These are phyloP conservation scores for Rhodotorula mucilaginosa DNA, from an alignment of 1,284 basidiomycete species.

Conservation along the genomic window DNA sequence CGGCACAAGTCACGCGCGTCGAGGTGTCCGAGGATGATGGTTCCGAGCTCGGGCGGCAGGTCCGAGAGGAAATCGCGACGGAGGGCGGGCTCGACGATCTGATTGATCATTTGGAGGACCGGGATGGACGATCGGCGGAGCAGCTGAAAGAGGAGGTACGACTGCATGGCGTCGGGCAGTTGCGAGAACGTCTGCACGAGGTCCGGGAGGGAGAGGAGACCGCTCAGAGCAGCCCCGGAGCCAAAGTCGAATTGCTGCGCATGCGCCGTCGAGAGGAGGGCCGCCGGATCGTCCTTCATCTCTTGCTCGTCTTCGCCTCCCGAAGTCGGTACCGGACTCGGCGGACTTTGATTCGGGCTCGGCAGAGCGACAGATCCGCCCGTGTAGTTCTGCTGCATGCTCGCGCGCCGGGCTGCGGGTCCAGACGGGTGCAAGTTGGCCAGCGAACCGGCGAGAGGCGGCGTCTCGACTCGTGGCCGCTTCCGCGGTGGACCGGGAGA, in stretches of 20 bases:
- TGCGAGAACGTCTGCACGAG: slow-evolving; percentile 69
- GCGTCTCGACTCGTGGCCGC: slow-evolving; percentile 25
- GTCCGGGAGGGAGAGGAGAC: slow-evolving; percentile 72
- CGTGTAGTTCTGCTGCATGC: neutral
- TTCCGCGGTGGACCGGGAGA: slow-evolving; percentile 37
- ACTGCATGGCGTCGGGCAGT: slow-evolving; percentile 71
- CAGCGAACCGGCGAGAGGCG: neutral
- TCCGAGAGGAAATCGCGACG: slow-evolving; percentile 82
- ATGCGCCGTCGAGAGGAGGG: neutral
- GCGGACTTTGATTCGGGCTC: slow-evolving; percentile 36
- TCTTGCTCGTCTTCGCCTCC: slow-evolving; percentile 29
- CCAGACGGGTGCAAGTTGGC: neutral
- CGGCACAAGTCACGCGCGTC: slow-evolving; percentile 72
- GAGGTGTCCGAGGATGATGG: slow-evolving; percentile 72
- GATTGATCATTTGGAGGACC: slow-evolving; percentile 75
- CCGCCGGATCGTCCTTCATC: slow-evolving; percentile 3
- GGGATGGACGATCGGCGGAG: slow-evolving; percentile 77
- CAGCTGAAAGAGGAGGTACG: slow-evolving; percentile 77
- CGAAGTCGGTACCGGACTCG: slow-evolving; percentile 33
- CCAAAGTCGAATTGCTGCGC: slow-evolving; percentile 31
- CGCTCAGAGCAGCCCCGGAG: slow-evolving; percentile 55
- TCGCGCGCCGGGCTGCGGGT: neutral
- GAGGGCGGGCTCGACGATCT: slow-evolving; percentile 75
- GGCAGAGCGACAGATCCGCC: slow-evolving; percentile 14
- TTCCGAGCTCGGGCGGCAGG: slow-evolving; percentile 78